Evolutionary conservation across 257 asterid species (phyloP), one percentile per base, ranked within the genome.

Genomic region (Nicotiana obtusifolia): DNA sequence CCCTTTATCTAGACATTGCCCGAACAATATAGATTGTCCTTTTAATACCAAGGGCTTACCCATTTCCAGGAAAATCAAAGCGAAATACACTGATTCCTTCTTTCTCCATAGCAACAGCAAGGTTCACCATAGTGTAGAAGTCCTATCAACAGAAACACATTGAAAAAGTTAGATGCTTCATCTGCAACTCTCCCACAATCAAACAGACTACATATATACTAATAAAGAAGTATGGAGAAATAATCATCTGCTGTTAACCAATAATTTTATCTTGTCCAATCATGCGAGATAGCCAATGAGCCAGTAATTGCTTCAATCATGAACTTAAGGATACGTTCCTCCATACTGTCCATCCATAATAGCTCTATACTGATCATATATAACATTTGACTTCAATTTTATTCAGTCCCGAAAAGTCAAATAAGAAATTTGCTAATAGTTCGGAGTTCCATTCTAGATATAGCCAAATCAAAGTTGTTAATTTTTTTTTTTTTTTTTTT

Each of bases 11-110:
- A 69, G 57, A 44, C 31, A 68, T 71, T 20, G 33, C 78, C 77
- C 10, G 13, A 22, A 75, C 16, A 64, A 65, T 6, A 69, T 81
- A 26, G 33, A 82, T 28, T 17, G 35, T 78, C 54, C 35, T 44
- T 31, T 33, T 47, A 82, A 11, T 30, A 41, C 57, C 33, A 81
- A 80, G 59, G 35, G 83, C 88, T 77, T 86, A 91, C 99, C 99
- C 98, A 82, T 93, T 92, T 86, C 99, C 98, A 82, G 98, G 85
- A 86, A 95, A 95, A 90, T 95, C 99, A 77, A 95, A 92, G 77
- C 89, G 85, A 44, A 88, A 84, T 84, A 85, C 90, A 85, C 91
- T 88, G 82, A 92, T 95, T 88, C 99, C 98, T 85, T 89, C 94
- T 15, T 86, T 90, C 84, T 90, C 94, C 81, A 95, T 86, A 75